Conservation (phyloP, 352 stramenopile genomes). For the Pythium sp. region DNA sequence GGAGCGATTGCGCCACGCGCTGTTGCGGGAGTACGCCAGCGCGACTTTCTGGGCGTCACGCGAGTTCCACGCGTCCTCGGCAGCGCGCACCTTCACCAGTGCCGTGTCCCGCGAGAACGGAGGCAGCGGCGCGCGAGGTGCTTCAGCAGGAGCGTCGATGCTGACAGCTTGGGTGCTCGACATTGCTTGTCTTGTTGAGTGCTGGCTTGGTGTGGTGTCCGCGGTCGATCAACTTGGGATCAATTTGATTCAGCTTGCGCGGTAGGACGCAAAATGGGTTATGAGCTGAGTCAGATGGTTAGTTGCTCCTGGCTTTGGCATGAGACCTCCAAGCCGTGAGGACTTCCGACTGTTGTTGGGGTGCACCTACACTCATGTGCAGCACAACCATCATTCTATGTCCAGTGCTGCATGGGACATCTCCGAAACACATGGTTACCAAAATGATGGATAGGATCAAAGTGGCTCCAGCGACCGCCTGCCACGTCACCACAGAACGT, state of each 20-base stretch:
- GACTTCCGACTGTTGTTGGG: too few species aligned
- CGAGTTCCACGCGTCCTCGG: slow-evolving; percentile 89
- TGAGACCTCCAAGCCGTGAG: too few species aligned
- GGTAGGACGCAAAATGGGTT: background rate
- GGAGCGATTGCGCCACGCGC: slow-evolving; percentile 81
- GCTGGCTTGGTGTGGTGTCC: too few species aligned
- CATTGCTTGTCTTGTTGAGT: background rate
- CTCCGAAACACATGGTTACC: background rate
- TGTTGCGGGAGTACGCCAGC: slow-evolving; percentile 79
- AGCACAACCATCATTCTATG: background rate
- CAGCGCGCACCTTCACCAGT: slow-evolving; percentile 70
- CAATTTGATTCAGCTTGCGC: background rate
- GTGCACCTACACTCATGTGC: background rate
- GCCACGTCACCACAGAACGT: too few species aligned
- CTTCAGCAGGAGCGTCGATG: background rate
- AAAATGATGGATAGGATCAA: background rate
- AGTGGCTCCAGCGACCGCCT: background rate
- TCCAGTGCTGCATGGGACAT: background rate
- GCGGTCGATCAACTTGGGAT: background rate
- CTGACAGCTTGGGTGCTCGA: background rate
- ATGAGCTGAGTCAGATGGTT: background rate
- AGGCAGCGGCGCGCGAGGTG: slow-evolving; percentile 42
- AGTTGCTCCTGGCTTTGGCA: too few species aligned
- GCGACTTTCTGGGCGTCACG: slow-evolving; percentile 64
- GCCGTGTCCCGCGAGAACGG: slow-evolving; percentile 79